Evolutionary conservation across 176 grass and related monocot species (phyloP).

Genomic region (Saccharum officinarum): DNA sequence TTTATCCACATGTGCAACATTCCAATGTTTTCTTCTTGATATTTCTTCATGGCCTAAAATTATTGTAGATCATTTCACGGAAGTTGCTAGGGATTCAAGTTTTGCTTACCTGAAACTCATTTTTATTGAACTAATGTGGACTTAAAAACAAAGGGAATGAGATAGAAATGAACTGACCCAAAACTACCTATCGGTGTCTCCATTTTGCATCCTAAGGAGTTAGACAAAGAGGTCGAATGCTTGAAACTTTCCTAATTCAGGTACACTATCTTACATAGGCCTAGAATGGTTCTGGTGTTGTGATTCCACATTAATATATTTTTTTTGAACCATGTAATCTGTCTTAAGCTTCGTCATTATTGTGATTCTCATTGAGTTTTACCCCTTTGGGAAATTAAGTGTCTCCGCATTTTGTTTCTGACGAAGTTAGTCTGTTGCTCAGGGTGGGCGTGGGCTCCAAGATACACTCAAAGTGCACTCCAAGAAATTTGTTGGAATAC

Average conservation of each 20-base stretch:
- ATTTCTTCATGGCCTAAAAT: background rate
- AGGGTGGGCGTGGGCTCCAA: constrained; percentile 92
- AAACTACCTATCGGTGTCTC: background rate
- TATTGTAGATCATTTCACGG: background rate
- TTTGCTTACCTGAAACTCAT: background rate
- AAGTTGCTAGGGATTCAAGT: background rate
- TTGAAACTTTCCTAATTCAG: constrained; percentile 28
- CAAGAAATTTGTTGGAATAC: constrained; percentile 93
- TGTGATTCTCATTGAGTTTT: constrained; percentile 4
- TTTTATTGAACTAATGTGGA: background rate
- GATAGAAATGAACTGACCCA: background rate
- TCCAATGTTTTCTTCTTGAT: background rate
- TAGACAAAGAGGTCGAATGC: background rate
- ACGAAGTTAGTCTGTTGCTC: constrained; percentile 28
- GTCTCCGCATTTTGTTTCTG: constrained; percentile 27
- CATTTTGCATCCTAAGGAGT: background rate
- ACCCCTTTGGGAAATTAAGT: constrained; percentile 4
- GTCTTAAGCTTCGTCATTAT: background rate
- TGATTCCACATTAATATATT: background rate
- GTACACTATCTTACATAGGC: constrained; percentile 13
- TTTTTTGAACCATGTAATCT: background rate
- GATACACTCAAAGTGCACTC: constrained; percentile 78
- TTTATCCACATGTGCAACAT: background rate
- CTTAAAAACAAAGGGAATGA: background rate
- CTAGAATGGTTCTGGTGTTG: background rate